Base-by-base conservation (phyloP, 106 monocot genomes). In the Dioscorea dumetorum region DNA sequence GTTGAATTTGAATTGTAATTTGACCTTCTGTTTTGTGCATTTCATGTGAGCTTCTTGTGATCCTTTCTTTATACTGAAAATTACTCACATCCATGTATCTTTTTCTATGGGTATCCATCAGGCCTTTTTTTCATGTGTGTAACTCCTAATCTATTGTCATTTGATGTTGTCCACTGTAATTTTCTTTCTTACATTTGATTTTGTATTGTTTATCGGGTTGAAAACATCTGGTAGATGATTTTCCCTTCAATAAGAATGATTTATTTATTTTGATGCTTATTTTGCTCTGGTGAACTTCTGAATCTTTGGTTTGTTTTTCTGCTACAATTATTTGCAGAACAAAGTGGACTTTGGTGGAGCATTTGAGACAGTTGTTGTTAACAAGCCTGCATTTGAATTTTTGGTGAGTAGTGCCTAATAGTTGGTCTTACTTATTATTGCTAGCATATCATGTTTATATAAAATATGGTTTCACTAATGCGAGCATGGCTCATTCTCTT, bases 371-470 rank as follows among this genome's bases (percentile, higher is more conserved):
- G 81, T 97, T 70, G 14, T 59, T 0, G 68, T 97, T 57, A 71
- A 77, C 61, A 89, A 81, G 72, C 34, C 73, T 67, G 58, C 49
- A 68, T 92, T 97, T 77, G 69, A 85, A 52, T 74, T 65, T 74
- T 73, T 76, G 80, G 95, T 91, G 64, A 95, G 86, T 83, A 71
- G 91, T 88, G 67, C 91, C 81, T 81, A 71, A 66, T 10, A 50
- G 14, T 28, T 22, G 49, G 23, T 18, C 50, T 15, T 28, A 22
- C 51, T 22, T 11, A 20, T 59, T 59, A 15, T 21, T 67, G 14
- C 1, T 28, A 41, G 67, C 24, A 22, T 50, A 13, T 16, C 50
- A 51, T 67, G 34, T 22, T 50, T 24, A 50, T 12, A 4, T 50
- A 23, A 21, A 19, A 59, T 18, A 56, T 56, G 16, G 0, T 19